Evolutionary conservation across 179 eudicot genomes (phyloP).

Genomic region (Nepenthes alata): DNA sequence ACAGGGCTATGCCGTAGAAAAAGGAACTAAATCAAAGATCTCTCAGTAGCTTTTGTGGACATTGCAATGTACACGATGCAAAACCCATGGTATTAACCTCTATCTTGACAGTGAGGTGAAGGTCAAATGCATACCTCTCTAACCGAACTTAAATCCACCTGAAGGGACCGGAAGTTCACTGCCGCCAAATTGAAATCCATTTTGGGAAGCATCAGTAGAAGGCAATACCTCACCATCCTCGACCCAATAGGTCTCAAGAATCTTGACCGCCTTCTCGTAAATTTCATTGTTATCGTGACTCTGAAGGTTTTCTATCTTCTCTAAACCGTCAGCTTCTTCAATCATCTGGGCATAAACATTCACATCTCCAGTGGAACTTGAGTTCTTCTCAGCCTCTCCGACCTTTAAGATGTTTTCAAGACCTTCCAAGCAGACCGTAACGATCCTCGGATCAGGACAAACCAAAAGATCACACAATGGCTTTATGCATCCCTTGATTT

Average conservation of each 20-base stretch:
- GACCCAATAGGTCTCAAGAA: constrained; percentile 55
- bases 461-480: constrained; percentile 61
- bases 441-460: constrained; percentile 69
- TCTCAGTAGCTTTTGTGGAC: too few species aligned
- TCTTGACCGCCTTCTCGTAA: constrained; percentile 58
- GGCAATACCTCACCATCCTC: constrained; percentile 45
- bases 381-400: constrained; percentile 52
- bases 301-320: constrained; percentile 65
- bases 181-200: constrained; percentile 42
- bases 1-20: too few species aligned
- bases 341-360: constrained; percentile 50
- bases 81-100: too few species aligned
- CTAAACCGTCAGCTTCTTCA: constrained; percentile 62
- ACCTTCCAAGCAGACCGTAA: constrained; percentile 64
- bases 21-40: too few species aligned
- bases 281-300: constrained; percentile 67
- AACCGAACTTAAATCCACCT: constrained; percentile 55
- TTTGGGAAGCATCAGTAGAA: constrained; percentile 34
- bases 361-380: constrained; percentile 31
- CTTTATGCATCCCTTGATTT: constrained; percentile 52
- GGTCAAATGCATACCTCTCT: constrained; percentile 16
- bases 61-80: too few species aligned
- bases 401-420: constrained; percentile 66
- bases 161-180: constrained; percentile 28
- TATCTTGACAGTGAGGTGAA: too few species aligned